phyloP scores from a whole-genome alignment of 306 rosid genomes.

The Sindora glabra region DNA sequence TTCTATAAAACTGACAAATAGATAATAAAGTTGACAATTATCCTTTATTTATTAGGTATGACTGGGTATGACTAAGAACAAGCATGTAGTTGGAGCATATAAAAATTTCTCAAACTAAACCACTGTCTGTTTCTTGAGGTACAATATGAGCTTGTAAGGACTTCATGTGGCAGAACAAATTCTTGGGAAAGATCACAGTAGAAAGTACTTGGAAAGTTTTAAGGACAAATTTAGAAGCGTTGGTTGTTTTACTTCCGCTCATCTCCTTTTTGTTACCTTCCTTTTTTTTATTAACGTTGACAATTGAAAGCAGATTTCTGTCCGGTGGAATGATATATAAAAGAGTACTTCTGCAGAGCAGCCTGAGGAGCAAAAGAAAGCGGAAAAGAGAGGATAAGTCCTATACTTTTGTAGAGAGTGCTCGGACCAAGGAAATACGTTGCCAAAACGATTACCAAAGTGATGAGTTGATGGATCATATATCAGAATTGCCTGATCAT shows the following conservation, averaged over 20 bases:
- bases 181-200: no score
- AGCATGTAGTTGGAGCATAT: no score
- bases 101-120: no score
- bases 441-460: background rate
- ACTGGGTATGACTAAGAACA: no score
- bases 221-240: background rate
- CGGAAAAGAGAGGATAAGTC: background rate
- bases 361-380: constrained; percentile 2
- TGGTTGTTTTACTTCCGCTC: background rate
- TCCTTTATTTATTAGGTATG: no score
- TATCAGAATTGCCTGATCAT: constrained; percentile 37
- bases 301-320: background rate
- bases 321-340: constrained; percentile 5
- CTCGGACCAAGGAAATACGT: background rate
- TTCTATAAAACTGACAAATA: no score
- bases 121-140: no score
- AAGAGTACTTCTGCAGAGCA: background rate
- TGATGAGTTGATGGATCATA: constrained; percentile 15
- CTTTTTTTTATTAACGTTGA: background rate
- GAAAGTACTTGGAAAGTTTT: background rate
- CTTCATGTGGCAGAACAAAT: no score
- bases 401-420: background rate
- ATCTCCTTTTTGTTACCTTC: background rate
- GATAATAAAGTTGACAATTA: no score
- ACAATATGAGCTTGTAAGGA: no score